Conservation (phyloP, 2,329 filamentous ascomycete genomes). For the Rhynchosporium graminicola region DNA sequence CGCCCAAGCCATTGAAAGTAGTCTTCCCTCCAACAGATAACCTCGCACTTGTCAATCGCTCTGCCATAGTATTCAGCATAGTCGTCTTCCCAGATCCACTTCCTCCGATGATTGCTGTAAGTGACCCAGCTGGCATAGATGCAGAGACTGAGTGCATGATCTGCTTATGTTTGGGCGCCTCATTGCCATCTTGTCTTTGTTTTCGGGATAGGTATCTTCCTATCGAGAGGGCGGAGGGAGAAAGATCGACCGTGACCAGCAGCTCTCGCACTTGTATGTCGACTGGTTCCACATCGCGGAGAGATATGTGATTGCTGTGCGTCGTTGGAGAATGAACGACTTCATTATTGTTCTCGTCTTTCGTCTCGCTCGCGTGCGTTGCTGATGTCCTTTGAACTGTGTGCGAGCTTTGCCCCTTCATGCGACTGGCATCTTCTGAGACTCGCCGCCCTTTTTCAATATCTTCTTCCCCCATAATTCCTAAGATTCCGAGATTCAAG, state of each 20-base stretch:
- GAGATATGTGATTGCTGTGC: slow-evolving; percentile 37
- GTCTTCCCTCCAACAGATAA: slow-evolving; percentile 55
- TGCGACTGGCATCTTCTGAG: background rate
- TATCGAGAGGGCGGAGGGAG: slow-evolving; percentile 53
- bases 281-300: slow-evolving; percentile 55
- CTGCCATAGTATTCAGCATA: slow-evolving; percentile 69
- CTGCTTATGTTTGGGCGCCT: slow-evolving; percentile 45
- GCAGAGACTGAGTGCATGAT: slow-evolving; percentile 66
- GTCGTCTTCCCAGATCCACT: slow-evolving; percentile 75
- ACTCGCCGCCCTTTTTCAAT: slow-evolving; percentile 2
- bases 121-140: slow-evolving; percentile 62
- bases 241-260: slow-evolving; percentile 58
- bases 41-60: slow-evolving; percentile 60
- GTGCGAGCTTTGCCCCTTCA: slow-evolving; percentile 2
- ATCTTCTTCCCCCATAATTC: slow-evolving; percentile 4
- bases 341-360: slow-evolving; percentile 7
- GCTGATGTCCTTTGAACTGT: background rate
- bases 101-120: slow-evolving; percentile 76
- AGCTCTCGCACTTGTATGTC: slow-evolving; percentile 55
- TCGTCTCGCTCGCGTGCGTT: background rate
- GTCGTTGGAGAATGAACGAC: slow-evolving; percentile 22
- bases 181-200: slow-evolving; percentile 38
- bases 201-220: slow-evolving; percentile 41
- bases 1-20: slow-evolving; percentile 61
- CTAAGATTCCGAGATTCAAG: background rate